Evolutionary conservation across 768 basidiomycete species (phyloP).

Genomic region (Lenzites betulinus): DNA sequence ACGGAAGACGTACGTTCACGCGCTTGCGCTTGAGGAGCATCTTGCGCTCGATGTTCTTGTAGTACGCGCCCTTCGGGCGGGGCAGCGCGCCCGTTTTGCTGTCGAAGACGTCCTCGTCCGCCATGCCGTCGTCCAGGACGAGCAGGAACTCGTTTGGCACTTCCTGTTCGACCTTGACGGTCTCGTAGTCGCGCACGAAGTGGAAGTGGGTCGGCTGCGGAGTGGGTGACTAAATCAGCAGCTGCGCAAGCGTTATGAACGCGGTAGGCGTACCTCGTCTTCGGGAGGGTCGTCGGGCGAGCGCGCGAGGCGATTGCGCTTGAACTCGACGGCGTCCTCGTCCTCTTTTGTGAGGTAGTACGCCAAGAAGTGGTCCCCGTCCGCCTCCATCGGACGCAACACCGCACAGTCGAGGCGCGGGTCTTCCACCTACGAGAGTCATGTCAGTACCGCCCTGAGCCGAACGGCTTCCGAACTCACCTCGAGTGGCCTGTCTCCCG

Average conservation of each 20-base stretch:
- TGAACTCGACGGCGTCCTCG: constrained; percentile 66
- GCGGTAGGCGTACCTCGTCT: constrained; percentile 47
- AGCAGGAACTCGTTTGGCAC: constrained; percentile 83
- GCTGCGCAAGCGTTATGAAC: background rate
- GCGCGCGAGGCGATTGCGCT: constrained; percentile 53
- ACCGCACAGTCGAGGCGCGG: constrained; percentile 85
- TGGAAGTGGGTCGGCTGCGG: constrained; percentile 68
- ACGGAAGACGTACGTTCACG: constrained; percentile 56
- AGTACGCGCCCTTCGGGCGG: constrained; percentile 69
- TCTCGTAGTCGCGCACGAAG: constrained; percentile 84
- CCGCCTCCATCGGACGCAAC: constrained; percentile 83
- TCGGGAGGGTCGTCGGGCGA: constrained; percentile 50
- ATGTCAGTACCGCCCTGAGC: background rate
- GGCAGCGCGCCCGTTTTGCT: constrained; percentile 25
- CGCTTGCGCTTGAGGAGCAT: constrained; percentile 87
- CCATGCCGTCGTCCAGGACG: constrained; percentile 58
- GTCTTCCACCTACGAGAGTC: constrained; percentile 53
- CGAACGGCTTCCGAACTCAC: constrained; percentile 39
- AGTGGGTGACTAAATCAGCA: background rate
- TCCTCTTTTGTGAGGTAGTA: constrained; percentile 83
- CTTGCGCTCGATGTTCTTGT: constrained; percentile 87
- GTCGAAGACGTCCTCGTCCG: constrained; percentile 38
- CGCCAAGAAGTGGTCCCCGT: constrained; percentile 85
- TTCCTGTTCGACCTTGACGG: constrained; percentile 83
- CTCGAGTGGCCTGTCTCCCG: constrained; percentile 74